Base-by-base conservation (phyloP, 2,329 filamentous ascomycete species). In the Epichloe scottii region DNA sequence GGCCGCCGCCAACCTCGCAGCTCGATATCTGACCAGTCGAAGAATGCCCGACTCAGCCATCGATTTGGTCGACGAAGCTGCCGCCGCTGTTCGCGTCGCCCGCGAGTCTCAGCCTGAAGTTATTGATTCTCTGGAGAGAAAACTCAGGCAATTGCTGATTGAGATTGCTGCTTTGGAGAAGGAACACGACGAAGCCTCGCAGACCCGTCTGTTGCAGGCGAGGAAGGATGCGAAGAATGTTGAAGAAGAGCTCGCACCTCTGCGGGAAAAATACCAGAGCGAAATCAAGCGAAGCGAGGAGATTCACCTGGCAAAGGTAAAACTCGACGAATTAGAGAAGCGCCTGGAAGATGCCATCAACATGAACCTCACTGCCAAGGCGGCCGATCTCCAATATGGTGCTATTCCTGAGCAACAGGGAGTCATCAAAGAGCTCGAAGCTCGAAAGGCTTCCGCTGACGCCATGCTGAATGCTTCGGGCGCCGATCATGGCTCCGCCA, bases 51-150 rank as follows among this genome's bases (percentile, higher is more conserved):
- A 98, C 67, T 98, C 93, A 3, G 93, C 93, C 21, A 94, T 98
- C 54, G 93, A 98, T 65, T 74, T 98, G 46, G 87, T 98, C 54
- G 93, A 98, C 61, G 93, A 98, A 67, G 93, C 93, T 38, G 90
- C 93, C 0, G 91, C 93, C 1, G 93, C 93, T n/a, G 93, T 98
- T 53, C 81, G 89, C 51, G 94, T 98, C 26, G 89, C 90, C 35
- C 82, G 93, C 59, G 93, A 98, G 70, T 98, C 93, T 2, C 90
- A 97, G 61, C 93, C 93, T 3, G 93, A 98, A 71, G 84, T 90
- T 34, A 86, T 98, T 49, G 93, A 98, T 70, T 95, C 88, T 49
- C 78, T 98, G 49, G 93, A 98, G 70, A 84, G 93, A 58, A 88
- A 84, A 62, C 76, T 89, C 55, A 85, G 89, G 53, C 93, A 98